Conservation (phyloP, 495 filamentous ascomycete species). For the Trichoderma erinaceum region DNA sequence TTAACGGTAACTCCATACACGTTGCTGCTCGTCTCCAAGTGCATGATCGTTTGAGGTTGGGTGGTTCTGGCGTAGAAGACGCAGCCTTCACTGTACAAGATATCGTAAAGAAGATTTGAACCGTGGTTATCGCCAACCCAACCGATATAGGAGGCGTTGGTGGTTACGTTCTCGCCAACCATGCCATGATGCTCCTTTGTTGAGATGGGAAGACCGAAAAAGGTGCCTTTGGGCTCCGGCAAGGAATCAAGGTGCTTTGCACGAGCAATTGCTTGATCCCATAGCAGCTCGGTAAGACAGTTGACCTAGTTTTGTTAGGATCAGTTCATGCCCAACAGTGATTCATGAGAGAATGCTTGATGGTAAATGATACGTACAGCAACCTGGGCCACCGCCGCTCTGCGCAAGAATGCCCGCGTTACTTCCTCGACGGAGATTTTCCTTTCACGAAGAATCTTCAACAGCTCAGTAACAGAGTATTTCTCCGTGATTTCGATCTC, state of each 20-base stretch:
- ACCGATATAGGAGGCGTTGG: slow-evolving; percentile 21
- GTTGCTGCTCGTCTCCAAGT: slow-evolving; percentile 55
- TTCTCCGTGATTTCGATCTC: slow-evolving; percentile 14
- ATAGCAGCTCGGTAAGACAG: slow-evolving; percentile 63
- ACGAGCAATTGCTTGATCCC: slow-evolving; percentile 51
- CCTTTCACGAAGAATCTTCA: background rate
- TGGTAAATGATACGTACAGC: background rate
- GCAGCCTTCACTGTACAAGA: slow-evolving; percentile 75
- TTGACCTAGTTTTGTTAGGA: slow-evolving; percentile 30
- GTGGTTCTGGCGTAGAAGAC: slow-evolving; percentile 83
- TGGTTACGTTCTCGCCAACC: background rate
- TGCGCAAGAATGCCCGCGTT: slow-evolving; percentile 13
- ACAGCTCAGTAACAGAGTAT: slow-evolving; percentile 1
- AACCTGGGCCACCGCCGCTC: slow-evolving; percentile 15
- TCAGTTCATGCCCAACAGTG: background rate
- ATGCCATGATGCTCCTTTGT: slow-evolving; percentile 65
- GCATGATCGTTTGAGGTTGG: slow-evolving; percentile 50
- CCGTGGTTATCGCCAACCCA: slow-evolving; percentile 25
- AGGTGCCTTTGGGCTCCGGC: slow-evolving; percentile 45
- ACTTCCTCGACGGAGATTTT: slow-evolving; percentile 13
- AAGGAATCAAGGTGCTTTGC: slow-evolving; percentile 52
- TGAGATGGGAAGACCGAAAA: slow-evolving; percentile 63
- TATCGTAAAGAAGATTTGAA: slow-evolving; percentile 27
- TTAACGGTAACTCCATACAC: slow-evolving; percentile 62
- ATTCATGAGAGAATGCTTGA: background rate